Percentiles rank a stretch among this genome's conserved stretches.
Evolutionary conservation across 2,329 filamentous ascomycete species (phyloP).

Genomic region (Calonectria fujianensis): DNA sequence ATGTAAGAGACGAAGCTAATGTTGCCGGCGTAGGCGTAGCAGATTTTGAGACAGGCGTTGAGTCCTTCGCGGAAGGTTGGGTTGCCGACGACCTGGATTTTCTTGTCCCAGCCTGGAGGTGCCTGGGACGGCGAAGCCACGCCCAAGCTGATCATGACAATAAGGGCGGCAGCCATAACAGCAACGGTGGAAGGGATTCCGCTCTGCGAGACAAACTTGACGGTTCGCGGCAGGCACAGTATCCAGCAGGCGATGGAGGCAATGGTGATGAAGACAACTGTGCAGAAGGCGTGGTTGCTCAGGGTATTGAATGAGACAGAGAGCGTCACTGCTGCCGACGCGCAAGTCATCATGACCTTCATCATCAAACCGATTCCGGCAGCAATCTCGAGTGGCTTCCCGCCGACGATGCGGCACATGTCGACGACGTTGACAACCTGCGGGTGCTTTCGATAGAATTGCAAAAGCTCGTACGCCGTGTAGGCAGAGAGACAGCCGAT

Average conservation of each 20-base stretch:
- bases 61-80: constrained; percentile 53
- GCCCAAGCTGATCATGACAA: constrained; percentile 57
- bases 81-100: constrained; percentile 50
- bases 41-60: constrained; percentile 55
- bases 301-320: constrained; percentile 81
- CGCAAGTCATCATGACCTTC: constrained; percentile 83
- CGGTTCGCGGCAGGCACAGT: constrained; percentile 79
- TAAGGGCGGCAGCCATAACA: constrained; percentile 54
- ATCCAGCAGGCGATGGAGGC: constrained; percentile 75
- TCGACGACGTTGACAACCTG: constrained; percentile 82
- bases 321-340: constrained; percentile 78
- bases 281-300: constrained; percentile 75
- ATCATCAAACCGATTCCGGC: constrained; percentile 77
- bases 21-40: constrained; percentile 57
- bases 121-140: constrained; percentile 46
- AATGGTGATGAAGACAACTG: constrained; percentile 78
- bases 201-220: constrained; percentile 61
- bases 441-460: constrained; percentile 81
- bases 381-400: constrained; percentile 48
- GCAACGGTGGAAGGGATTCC: constrained; percentile 55
- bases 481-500: constrained; percentile 79
- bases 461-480: constrained; percentile 68
- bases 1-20: constrained; percentile 58
- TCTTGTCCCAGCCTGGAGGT: constrained; percentile 51
- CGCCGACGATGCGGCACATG: constrained; percentile 74